These are phyloP conservation scores for Colletotrichum sublineola DNA, from an alignment of 2,329 filamentous ascomycete genomes.

Conservation along the genomic window DNA sequence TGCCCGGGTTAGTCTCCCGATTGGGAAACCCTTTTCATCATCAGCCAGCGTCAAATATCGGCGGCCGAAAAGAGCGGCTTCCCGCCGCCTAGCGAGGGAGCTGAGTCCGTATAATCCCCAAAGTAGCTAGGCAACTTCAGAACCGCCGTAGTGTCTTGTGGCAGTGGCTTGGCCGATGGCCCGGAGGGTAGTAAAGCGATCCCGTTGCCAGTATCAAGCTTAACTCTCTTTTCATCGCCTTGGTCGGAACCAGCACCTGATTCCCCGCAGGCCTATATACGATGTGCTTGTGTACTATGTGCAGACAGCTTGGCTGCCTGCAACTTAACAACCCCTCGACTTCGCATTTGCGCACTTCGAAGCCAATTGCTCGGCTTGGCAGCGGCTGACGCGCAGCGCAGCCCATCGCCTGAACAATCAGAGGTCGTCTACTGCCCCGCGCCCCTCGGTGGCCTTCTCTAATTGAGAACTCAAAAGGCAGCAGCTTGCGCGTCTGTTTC, in stretches of 20 bases:
- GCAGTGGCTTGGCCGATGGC: too few relatives aligned
- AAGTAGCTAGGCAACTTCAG: neutral
- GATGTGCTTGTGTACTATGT: neutral
- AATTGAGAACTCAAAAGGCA: slow-evolving; percentile 6
- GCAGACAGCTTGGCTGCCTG: neutral
- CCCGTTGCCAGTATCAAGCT: slow-evolving; percentile 11
- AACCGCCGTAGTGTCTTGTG: too few relatives aligned
- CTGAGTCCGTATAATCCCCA: neutral
- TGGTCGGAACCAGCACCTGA: slow-evolving; percentile 6
- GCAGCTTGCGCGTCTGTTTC: slow-evolving; percentile 9
- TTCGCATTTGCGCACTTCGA: neutral
- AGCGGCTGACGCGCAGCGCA: neutral
- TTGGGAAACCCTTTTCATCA: slow-evolving; percentile 14
- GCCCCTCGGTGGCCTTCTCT: neutral
- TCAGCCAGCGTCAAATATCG: neutral
- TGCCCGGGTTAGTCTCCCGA: slow-evolving; percentile 6
- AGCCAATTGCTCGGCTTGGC: neutral
- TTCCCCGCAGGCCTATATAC: neutral
- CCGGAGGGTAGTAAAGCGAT: neutral
- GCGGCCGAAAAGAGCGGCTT: slow-evolving; percentile 31
- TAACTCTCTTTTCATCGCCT: slow-evolving; percentile 13
- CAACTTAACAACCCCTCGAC: neutral
- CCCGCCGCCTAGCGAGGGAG: neutral
- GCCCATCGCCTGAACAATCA: neutral
- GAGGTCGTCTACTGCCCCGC: neutral